These are phyloP conservation scores for Gypsophila paniculata DNA, from an alignment of 179 eudicot genomes.

Conservation along the genomic window DNA sequence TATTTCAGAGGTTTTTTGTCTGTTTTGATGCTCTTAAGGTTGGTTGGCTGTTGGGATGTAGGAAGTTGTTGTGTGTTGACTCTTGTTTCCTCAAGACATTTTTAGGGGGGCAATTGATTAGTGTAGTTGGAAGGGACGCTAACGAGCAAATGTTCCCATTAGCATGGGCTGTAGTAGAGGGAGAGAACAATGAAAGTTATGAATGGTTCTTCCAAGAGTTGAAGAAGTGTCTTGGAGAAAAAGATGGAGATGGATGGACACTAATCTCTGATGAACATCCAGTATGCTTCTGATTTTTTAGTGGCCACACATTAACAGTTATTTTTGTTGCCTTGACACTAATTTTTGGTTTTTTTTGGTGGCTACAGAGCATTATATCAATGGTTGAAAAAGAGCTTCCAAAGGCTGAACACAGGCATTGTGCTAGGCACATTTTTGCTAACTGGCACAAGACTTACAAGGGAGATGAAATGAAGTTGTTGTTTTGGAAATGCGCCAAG, in stretches of 20 bases:
- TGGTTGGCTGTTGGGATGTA: not conserved
- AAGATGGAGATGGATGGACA: constrained; percentile 7
- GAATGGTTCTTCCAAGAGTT: not conserved
- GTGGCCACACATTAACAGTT: no score
- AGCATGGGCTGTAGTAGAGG: constrained; percentile 13
- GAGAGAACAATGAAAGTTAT: constrained; percentile 1
- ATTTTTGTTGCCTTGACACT: no score
- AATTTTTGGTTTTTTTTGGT: no score
- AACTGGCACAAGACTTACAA: not conserved
- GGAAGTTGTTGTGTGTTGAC: not conserved
- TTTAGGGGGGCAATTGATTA: not conserved
- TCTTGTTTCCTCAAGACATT: constrained; percentile 6
- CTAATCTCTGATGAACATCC: not conserved
- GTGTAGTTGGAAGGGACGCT: not conserved
- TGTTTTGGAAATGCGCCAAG: not conserved
- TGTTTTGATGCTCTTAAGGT: not conserved
- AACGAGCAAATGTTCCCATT: constrained; percentile 15
- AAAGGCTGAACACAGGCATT: not conserved
- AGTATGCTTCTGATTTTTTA: not conserved
- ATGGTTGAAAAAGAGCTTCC: not conserved
- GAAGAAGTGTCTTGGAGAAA: not conserved
- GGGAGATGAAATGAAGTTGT: not conserved
- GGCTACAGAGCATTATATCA: not conserved
- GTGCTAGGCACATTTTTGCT: constrained; percentile 2
- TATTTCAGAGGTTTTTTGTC: not conserved